phyloP scores from a whole-genome alignment of 2,329 filamentous ascomycete genomes.

The Daldinia eschscholtzii region DNA sequence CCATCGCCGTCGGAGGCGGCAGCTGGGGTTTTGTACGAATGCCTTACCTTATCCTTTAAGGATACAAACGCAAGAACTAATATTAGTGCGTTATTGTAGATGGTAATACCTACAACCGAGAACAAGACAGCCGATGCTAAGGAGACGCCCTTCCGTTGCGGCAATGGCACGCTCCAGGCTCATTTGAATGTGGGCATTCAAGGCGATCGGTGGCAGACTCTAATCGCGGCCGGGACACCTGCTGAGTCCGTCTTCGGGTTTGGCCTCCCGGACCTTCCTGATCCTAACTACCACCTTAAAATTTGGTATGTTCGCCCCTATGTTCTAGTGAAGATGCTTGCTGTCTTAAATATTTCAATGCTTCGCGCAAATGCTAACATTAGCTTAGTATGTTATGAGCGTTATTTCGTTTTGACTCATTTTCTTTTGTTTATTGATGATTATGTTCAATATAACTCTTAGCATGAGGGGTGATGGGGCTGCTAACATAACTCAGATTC shows the following conservation, averaged over 20 bases:
- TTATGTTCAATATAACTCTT: background rate
- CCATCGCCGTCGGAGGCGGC: constrained; percentile 40
- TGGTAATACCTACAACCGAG: constrained; percentile 36
- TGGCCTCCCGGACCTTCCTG: constrained; percentile 40
- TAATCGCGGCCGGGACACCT: constrained; percentile 44
- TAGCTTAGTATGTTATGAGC: constrained; percentile 16
- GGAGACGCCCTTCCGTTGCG: constrained; percentile 33
- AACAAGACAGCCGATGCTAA: constrained; percentile 17
- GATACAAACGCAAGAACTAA: background rate
- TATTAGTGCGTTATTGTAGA: constrained; percentile 13
- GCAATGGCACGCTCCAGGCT: constrained; percentile 38
- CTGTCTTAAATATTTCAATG: background rate
- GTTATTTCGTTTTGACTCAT: background rate
- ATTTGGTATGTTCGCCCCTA: constrained; percentile 25
- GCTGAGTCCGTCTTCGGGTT: constrained; percentile 44
- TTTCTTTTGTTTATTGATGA: background rate
- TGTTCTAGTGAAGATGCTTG: background rate
- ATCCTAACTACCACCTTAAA: constrained; percentile 43
- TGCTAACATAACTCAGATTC: constrained; percentile 26
- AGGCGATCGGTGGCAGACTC: constrained; percentile 36
- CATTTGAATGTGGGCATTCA: constrained; percentile 36
- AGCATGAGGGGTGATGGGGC: too few species aligned
- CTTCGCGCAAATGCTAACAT: constrained; percentile 3
- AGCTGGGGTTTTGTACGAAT: constrained; percentile 43
- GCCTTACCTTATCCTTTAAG: background rate